These are phyloP conservation scores for Chaetomium cochliodes DNA, from an alignment of 495 filamentous ascomycete genomes.

Conservation along the genomic window DNA sequence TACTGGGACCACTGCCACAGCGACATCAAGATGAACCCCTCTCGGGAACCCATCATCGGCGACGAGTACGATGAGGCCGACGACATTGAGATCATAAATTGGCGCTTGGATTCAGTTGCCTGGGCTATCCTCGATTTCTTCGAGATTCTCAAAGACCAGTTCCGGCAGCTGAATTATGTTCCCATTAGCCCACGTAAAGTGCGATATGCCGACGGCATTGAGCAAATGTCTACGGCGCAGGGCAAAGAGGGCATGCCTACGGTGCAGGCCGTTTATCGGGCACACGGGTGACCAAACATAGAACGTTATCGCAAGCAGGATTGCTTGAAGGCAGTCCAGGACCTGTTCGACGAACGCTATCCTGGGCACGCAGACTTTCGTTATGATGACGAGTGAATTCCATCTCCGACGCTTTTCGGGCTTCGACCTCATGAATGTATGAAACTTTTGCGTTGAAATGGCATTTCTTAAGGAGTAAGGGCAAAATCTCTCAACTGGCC, in stretches of 20 bases:
- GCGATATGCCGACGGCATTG: constrained; percentile 6
- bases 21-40: not conserved
- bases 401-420: not conserved
- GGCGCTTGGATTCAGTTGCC: constrained; percentile 13
- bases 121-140: constrained; percentile 30
- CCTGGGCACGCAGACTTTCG: not conserved
- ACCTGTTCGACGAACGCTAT: not conserved
- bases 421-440: no score
- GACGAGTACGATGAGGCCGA: constrained; percentile 1
- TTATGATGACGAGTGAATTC: not conserved
- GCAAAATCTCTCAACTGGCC: no score
- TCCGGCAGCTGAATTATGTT: constrained; percentile 20
- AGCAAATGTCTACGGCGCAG: constrained; percentile 8
- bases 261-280: constrained; percentile 20
- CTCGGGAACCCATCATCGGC: constrained; percentile 3
- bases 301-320: constrained; percentile 27
- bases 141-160: constrained; percentile 25
- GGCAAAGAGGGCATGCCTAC: constrained; percentile 10
- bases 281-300: constrained; percentile 30
- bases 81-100: constrained; percentile 13
- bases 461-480: no score
- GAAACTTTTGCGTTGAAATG: no score
- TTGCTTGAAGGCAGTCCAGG: constrained; percentile 19
- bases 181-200: constrained; percentile 20
- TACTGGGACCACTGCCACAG: constrained; percentile 23